phyloP scores from a whole-genome alignment of 352 stramenopile genomes.

The Saprolegnia diclina region DNA sequence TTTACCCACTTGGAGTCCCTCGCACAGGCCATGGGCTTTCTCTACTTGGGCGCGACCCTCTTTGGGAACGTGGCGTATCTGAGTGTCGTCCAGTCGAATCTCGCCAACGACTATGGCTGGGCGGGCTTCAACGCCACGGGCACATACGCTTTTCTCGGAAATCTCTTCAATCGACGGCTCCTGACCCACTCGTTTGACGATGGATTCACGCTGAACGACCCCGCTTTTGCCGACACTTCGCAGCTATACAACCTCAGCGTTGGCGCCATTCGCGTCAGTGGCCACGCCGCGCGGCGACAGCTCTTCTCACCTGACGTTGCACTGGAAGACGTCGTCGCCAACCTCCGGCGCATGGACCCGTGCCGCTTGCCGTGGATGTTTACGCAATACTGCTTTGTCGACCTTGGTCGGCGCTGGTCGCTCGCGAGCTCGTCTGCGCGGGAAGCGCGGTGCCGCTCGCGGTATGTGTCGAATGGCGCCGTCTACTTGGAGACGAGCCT shows the following conservation, averaged over 20 bases:
- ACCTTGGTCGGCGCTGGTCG: background rate
- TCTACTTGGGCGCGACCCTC: background rate
- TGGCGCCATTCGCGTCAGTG: background rate
- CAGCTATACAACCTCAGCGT: background rate
- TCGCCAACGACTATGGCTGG: conserved; percentile 21
- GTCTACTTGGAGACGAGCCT: conserved; percentile 5
- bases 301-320: background rate
- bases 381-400: conserved; percentile 11
- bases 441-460: background rate
- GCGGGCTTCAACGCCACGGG: conserved; percentile 10
- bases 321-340: background rate
- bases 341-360: background rate
- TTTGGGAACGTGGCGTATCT: background rate
- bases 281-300: background rate
- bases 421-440: background rate
- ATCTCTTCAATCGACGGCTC: background rate
- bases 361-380: background rate
- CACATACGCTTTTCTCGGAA: background rate
- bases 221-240: background rate
- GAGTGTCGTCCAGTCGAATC: background rate
- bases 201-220: background rate
- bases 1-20: too few species aligned
- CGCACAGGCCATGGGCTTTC: background rate
- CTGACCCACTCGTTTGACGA: background rate
- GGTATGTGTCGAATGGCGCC: background rate